Evolutionary conservation across 768 basidiomycete species (phyloP), one percentile per base, ranked within the genome.

Genomic region (Naganishia antarctica): DNA sequence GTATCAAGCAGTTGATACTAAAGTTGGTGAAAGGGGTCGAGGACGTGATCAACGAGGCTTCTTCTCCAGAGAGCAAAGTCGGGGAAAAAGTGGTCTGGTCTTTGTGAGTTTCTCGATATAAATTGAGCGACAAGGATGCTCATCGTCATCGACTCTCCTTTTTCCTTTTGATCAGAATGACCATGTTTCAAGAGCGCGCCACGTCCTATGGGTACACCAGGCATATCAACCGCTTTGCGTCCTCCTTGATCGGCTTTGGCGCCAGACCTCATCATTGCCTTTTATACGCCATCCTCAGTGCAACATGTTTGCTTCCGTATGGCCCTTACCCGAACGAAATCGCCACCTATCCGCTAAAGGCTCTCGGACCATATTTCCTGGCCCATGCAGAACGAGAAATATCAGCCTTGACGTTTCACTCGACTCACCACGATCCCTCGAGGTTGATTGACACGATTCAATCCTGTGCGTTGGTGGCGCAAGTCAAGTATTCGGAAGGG

Each of bases 391-490:
- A 66, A 49, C 48, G 44, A 12, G 65, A 66, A 23, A 45, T 66
- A 15, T 18, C 49, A 12, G 44, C n/a, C n/a, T 60, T 60, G 29
- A 31, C 61, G 11, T 13, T 31, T 21, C 28, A 41, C 50, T 26
- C 32, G 4, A 15, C 25, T 6, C 4, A 37, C 4, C 23, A 25
- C 9, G 47, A 32, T 41, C 43, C 60, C 6, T 23, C 61, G 3
- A 48, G 50, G 15, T 34, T 62, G 16, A 34, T 66, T 29, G 65
- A 66, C 45, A 41, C 46, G 1, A 62, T 66, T n/a, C 65, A 62
- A 28, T 25, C 65, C 7, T 43, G 46, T 29, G 37, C 50, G 16
- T 37, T 66, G 3, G 16, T 66, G 15, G 41, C 60, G 4, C 60
- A 62, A 25, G 40, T 62, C 40, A 61, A 53, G 12, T 62, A 66